Percentiles rank a stretch among this genome's conserved stretches.
Evolutionary conservation across 495 filamentous ascomycete genomes (phyloP).

Genomic region (Aspergillus homomorphus): DNA sequence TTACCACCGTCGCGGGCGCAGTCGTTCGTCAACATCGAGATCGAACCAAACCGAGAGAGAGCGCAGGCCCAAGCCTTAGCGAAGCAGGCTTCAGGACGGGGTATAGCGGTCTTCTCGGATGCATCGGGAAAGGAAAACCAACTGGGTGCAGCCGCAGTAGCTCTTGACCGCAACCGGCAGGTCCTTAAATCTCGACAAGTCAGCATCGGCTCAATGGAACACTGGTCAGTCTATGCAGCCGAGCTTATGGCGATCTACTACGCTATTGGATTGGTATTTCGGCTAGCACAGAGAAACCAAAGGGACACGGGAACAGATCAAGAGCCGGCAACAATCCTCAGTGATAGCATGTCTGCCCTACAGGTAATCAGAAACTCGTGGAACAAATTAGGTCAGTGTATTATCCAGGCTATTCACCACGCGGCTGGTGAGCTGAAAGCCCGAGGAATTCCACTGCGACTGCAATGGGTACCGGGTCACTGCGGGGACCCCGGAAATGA

Average conservation of each 20-base stretch:
- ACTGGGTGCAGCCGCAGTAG: conserved; percentile 13
- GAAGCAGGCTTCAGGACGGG: not conserved
- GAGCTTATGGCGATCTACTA: too few relatives aligned
- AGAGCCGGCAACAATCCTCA: conserved; percentile 8
- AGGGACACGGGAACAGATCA: not conserved
- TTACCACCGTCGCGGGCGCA: conserved; percentile 12
- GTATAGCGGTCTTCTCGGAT: conserved; percentile 16
- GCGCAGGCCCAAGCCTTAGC: conserved; percentile 8
- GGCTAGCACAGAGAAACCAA: too few relatives aligned
- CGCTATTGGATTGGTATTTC: too few relatives aligned
- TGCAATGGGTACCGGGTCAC: conserved; percentile 16
- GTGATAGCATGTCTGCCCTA: conserved; percentile 18
- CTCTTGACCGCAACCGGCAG: conserved; percentile 9
- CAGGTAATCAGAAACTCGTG: conserved; percentile 11
- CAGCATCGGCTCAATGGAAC: conserved; percentile 12
- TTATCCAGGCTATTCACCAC: conserved; percentile 15
- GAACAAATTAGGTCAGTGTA: conserved; percentile 15
- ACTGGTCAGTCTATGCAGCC: conserved; percentile 18
- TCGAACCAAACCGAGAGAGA: conserved; percentile 16
- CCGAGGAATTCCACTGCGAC: conserved; percentile 10
- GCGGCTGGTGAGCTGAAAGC: conserved; percentile 11
- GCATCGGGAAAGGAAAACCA: conserved; percentile 12
- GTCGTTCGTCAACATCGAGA: conserved; percentile 17
- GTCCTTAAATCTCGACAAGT: conserved; percentile 9
- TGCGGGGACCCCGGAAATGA: conserved; percentile 13